phyloP scores from a whole-genome alignment of 257 asterid species.

The Solanum appendiculatum region DNA sequence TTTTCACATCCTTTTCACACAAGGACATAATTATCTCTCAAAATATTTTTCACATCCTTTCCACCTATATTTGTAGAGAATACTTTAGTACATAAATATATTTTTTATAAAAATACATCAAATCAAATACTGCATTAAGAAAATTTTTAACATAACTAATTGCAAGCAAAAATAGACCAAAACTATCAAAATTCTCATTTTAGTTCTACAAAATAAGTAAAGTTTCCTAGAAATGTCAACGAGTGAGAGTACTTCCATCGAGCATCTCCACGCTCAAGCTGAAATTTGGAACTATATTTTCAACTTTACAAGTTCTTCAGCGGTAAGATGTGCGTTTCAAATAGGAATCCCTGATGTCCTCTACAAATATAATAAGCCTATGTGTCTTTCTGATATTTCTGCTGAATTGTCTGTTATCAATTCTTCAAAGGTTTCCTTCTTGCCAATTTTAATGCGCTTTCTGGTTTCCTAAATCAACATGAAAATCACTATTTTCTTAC shows the following conservation, averaged over 20 bases:
- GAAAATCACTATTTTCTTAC: constrained; percentile 5
- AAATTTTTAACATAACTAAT: too few species aligned
- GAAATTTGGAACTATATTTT: constrained; percentile 9
- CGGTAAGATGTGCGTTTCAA: constrained; percentile 7
- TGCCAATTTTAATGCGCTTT: background rate
- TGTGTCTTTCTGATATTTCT: background rate
- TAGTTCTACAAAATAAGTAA: background rate
- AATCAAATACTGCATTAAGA: too few species aligned
- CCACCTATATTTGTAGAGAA: too few species aligned
- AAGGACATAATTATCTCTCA: too few species aligned
- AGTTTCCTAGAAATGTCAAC: background rate
- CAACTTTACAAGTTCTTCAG: background rate
- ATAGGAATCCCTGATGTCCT: constrained; percentile 1
- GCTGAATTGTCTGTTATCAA: background rate
- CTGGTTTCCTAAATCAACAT: background rate
- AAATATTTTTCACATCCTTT: too few species aligned
- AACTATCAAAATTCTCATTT: too few species aligned
- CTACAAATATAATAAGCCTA: constrained; percentile 8
- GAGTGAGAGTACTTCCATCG: background rate
- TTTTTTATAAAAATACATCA: too few species aligned
- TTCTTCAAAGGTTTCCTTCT: background rate
- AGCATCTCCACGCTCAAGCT: constrained; percentile 8
- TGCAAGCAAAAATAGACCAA: too few species aligned
- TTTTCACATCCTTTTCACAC: too few species aligned
- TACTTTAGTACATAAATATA: too few species aligned